phyloP scores from a whole-genome alignment of 2,329 filamentous ascomycete genomes.

The Lachnellula occidentalis region DNA sequence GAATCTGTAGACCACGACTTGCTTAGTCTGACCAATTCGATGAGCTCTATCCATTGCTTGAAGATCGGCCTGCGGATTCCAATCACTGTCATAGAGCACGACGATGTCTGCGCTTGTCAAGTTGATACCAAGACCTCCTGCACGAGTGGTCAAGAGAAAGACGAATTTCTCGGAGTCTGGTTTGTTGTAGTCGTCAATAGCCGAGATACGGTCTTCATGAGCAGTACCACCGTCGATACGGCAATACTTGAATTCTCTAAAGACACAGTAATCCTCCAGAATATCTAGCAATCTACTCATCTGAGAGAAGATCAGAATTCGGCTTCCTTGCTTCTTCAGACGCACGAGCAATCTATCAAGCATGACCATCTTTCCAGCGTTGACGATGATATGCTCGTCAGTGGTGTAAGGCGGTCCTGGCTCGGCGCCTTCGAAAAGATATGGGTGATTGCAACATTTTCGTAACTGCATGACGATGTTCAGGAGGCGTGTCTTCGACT shows the following conservation, averaged over 20 bases:
- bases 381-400: constrained; percentile 89
- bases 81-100: constrained; percentile 94
- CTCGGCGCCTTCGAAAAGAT: constrained; percentile 95
- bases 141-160: constrained; percentile 90
- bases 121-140: constrained; percentile 95
- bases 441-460: constrained; percentile 98
- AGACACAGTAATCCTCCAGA: constrained; percentile 95
- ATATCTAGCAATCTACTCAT: constrained; percentile 98
- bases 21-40: constrained; percentile 97
- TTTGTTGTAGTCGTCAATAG: constrained; percentile 98
- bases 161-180: constrained; percentile 93
- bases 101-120: constrained; percentile 93
- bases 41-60: constrained; percentile 99
- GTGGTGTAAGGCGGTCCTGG: constrained; percentile 97
- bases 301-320: constrained; percentile 98
- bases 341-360: constrained; percentile 85
- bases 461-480: constrained; percentile 99
- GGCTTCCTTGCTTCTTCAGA: constrained; percentile 79
- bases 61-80: constrained; percentile 97
- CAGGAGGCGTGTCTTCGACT: constrained; percentile 92
- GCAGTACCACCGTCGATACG: constrained; percentile 95
- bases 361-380: constrained; percentile 96
- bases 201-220: constrained; percentile 94
- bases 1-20: constrained; percentile 93
- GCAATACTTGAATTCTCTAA: constrained; percentile 91